phyloP scores from a whole-genome alignment of 805 yeast species.

The Tetrapisispora fleetii region DNA sequence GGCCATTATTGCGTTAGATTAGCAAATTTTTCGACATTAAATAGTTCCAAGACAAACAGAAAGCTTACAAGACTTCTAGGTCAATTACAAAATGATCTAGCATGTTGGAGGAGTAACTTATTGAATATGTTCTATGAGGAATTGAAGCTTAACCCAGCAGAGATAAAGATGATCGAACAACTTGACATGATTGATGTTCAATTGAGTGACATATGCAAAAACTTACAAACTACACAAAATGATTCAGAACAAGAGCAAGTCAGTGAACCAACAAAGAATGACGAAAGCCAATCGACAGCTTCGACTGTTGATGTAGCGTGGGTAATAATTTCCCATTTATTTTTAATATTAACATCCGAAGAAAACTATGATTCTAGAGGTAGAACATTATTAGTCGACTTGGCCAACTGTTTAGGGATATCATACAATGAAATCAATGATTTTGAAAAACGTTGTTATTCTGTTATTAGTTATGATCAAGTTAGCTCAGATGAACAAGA shows the following conservation, averaged over 20 bases:
- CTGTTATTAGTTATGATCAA: slow-evolving; percentile 80
- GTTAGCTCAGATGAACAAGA: slow-evolving; percentile 51
- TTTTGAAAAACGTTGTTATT: slow-evolving; percentile 85
- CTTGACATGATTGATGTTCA: slow-evolving; percentile 76
- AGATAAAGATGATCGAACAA: slow-evolving; percentile 77
- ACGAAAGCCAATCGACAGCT: slow-evolving; percentile 7
- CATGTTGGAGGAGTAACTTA: slow-evolving; percentile 74
- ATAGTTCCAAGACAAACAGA: slow-evolving; percentile 36
- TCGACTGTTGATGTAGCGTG: slow-evolving; percentile 73
- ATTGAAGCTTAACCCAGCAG: slow-evolving; percentile 63
- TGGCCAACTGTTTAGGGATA: slow-evolving; percentile 55
- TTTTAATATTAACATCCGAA: slow-evolving; percentile 67
- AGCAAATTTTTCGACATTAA: slow-evolving; percentile 45
- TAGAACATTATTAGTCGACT: slow-evolving; percentile 59
- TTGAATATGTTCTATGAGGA: slow-evolving; percentile 69
- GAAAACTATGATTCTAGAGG: slow-evolving; percentile 87
- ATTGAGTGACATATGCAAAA: slow-evolving; percentile 56
- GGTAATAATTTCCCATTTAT: slow-evolving; percentile 89
- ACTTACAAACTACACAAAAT: slow-evolving; percentile 38
- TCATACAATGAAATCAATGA: slow-evolving; percentile 66
- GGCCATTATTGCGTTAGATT: slow-evolving; percentile 77
- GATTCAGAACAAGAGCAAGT: neutral
- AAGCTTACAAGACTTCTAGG: slow-evolving; percentile 52
- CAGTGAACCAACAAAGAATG: no score
- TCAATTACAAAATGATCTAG: slow-evolving; percentile 64